Base-by-base conservation (phyloP, 2,329 filamentous ascomycete genomes). In the Neonectria sp. region DNA sequence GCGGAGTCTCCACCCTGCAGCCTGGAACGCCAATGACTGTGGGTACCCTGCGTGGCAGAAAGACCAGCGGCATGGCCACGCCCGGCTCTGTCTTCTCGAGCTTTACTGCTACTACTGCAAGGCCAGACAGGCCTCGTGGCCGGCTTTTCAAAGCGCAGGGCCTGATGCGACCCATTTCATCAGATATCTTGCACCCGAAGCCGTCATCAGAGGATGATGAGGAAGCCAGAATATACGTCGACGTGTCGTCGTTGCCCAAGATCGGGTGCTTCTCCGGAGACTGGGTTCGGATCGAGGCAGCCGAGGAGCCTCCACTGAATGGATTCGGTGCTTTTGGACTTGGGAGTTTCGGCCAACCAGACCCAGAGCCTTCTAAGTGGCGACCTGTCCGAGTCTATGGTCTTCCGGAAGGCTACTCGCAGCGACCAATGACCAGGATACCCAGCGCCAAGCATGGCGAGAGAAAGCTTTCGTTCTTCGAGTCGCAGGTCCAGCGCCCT, bases 241-340 rank as follows among this genome's bases (percentile, higher is more conserved):
- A 98, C 74, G 92, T 97, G 8, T 91, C 90, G 64, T 93, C 94
- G 1, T 82, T 99, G 24, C 92, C 94, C 15, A 95, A 95, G 73
- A 92, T 99, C 60, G 95, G 95, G 17, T 98, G 95, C 80, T 99
- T 99, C 78, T 98, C 95, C 0, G 96, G 96, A 33, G 96, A 99
- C 77, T 99, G 96, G 96, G 94, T 97, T 12, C 91, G 92, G 25
- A 86, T 98, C 12, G 94, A 97, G 81, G 87, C 90, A 6, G 88
- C 93, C 0, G 88, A 93, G 71, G 93, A 95, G 77, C 92, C 93
- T 66, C 92, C 88, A 25, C 83, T 85, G 17, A 92, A 90, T 78
- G 92, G 86, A 21, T 89, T 89, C 71, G 92, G 88, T 57, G 83
- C 87, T 0, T 92, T 91, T 82, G 91, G 91, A 2, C 84, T 94